phyloP scores from a whole-genome alignment of 2,329 filamentous ascomycete species.

The Pseudogymnoascus sp. region DNA sequence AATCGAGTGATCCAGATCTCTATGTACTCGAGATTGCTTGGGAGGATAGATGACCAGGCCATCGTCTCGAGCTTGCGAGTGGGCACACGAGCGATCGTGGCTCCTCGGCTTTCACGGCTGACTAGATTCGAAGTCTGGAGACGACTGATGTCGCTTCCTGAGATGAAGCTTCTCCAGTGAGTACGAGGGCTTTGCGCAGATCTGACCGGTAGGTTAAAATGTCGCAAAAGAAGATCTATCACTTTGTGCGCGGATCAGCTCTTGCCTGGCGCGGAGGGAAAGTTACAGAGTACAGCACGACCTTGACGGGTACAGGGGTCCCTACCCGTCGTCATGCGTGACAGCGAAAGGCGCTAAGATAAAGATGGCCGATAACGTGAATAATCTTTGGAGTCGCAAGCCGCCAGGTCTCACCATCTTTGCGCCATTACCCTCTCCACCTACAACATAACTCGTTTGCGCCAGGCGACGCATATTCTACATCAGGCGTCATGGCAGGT shows the following conservation, averaged over 20 bases:
- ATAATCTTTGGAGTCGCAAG: slow-evolving; percentile 5
- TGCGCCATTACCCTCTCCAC: neutral
- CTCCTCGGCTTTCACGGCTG: neutral
- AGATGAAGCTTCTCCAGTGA: neutral
- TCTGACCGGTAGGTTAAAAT: neutral
- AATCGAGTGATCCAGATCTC: slow-evolving; percentile 56
- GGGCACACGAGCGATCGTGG: neutral
- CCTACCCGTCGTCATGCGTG: slow-evolving; percentile 6
- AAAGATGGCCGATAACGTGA: slow-evolving; percentile 8
- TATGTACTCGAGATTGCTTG: slow-evolving; percentile 46
- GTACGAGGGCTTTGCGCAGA: neutral
- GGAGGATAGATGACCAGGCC: slow-evolving; percentile 60
- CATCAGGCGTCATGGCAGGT: slow-evolving; percentile 31
- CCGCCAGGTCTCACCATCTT: slow-evolving; percentile 1
- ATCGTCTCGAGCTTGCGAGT: slow-evolving; percentile 33
- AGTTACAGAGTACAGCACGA: neutral
- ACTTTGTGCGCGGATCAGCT: neutral
- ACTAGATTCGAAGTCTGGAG: neutral
- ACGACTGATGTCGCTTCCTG: neutral
- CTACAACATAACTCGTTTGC: neutral
- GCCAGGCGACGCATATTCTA: neutral
- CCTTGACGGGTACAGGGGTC: slow-evolving; percentile 9
- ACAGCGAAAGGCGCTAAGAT: slow-evolving; percentile 6
- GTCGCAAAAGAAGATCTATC: neutral
- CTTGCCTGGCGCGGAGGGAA: neutral